A percentile compares a stretch with the other conserved stretches of the same genome.
These are phyloP conservation scores for Panaeolus papilionaceus DNA, from an alignment of 768 basidiomycete genomes.

Conservation along the genomic window DNA sequence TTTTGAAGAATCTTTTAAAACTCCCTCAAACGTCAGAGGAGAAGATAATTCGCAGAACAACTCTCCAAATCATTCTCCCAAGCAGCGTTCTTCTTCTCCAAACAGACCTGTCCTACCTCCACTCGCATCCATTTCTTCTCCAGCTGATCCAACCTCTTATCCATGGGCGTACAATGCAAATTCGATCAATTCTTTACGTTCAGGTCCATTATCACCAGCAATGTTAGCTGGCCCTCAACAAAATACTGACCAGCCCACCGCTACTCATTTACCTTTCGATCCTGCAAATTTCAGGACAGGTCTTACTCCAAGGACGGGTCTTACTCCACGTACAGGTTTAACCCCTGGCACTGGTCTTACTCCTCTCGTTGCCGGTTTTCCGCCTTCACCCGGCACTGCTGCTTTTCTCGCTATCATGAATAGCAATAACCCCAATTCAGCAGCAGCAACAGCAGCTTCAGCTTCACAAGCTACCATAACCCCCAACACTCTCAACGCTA, in stretches of 20 bases:
- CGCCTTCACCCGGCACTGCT: constrained; percentile 88
- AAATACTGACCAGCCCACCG: constrained; percentile 39
- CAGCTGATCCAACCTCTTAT: constrained; percentile 63
- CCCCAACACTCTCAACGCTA: constrained; percentile 77
- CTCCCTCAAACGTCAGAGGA: constrained; percentile 56
- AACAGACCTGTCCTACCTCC: constrained; percentile 83
- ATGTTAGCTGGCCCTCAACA: constrained; percentile 91
- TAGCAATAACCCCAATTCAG: constrained; percentile 41
- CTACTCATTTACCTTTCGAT: constrained; percentile 62
- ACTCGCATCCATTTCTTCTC: constrained; percentile 78
- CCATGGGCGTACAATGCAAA: constrained; percentile 69
- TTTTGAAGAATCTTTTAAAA: constrained; percentile 93
- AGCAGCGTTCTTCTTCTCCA: constrained; percentile 44
- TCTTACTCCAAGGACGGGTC: constrained; percentile 84
- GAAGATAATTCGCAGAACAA: constrained; percentile 30
- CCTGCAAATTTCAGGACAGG: constrained; percentile 81
- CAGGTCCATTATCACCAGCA: constrained; percentile 94
- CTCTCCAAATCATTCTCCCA: constrained; percentile 38
- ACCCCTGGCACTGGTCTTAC: constrained; percentile 81
- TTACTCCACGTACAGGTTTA: constrained; percentile 85
- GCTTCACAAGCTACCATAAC: constrained; percentile 62
- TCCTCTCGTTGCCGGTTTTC: constrained; percentile 82
- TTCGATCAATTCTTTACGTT: constrained; percentile 80
- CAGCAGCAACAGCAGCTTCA: constrained; percentile 32
- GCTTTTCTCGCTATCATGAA: constrained; percentile 94